These are phyloP conservation scores for Kwoniella europaea DNA, from an alignment of 768 basidiomycete genomes.

Conservation along the genomic window DNA sequence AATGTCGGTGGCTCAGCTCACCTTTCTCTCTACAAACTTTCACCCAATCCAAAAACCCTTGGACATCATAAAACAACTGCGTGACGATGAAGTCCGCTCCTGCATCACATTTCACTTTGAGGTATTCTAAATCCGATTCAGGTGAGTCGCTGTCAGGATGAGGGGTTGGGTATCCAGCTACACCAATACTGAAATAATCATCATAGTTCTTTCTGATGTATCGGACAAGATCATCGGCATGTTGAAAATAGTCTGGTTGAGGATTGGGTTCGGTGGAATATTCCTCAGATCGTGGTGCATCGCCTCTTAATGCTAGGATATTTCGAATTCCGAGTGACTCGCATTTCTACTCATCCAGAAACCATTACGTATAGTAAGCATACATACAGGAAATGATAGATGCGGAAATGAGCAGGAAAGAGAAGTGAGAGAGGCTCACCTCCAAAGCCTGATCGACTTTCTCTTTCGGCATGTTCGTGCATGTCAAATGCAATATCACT, in stretches of 20 bases:
- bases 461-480: slow-evolving; percentile 57
- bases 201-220: slow-evolving; percentile 86
- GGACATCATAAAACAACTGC: slow-evolving; percentile 95
- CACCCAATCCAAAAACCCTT: slow-evolving; percentile 80
- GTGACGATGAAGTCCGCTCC: slow-evolving; percentile 97
- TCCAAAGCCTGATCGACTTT: slow-evolving; percentile 54
- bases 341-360: slow-evolving; percentile 64
- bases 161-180: slow-evolving; percentile 82
- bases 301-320: slow-evolving; percentile 90
- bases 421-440: slow-evolving; percentile 37
- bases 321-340: slow-evolving; percentile 83
- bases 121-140: slow-evolving; percentile 63
- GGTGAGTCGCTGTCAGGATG: slow-evolving; percentile 61
- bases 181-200: slow-evolving; percentile 88
- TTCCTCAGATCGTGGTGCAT: slow-evolving; percentile 91
- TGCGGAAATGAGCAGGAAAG: too few species aligned
- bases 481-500: slow-evolving; percentile 57
- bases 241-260: slow-evolving; percentile 65
- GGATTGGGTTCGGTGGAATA: slow-evolving; percentile 59
- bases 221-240: slow-evolving; percentile 84
- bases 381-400: background rate
- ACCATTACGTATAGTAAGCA: background rate
- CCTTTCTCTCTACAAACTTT: slow-evolving; percentile 73
- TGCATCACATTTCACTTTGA: slow-evolving; percentile 87
- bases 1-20: slow-evolving; percentile 56